Base-by-base conservation (phyloP, 371 early-diverging fungal species). In the Polyrhizophydium stewartii region DNA sequence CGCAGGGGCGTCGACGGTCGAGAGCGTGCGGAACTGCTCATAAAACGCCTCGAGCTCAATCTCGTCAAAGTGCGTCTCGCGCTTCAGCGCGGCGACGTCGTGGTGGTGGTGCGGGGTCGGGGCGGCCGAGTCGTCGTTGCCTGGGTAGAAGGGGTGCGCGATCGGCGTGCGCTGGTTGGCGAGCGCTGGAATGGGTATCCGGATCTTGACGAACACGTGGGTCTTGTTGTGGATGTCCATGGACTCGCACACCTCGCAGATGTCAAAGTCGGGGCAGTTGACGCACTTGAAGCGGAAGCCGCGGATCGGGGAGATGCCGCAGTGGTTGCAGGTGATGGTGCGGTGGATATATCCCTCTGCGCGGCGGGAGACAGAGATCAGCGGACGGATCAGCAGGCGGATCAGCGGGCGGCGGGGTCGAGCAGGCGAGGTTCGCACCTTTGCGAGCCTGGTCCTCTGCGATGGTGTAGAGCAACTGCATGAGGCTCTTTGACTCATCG, bases 101-200 rank as follows among this genome's bases (percentile, higher is more conserved):
- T 62, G 55, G 21, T 41, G 28, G 33, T 32, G 17, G 19, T 21
- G 28, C n/a, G n/a, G n/a, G n/a, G n/a, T n/a, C n/a, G n/a, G n/a
- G 37, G 35, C 58, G 28, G n/a, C 32, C 21, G 31, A 40, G 24
- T 63, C 62, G 13, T 55, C 56, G 27, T 35, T 33, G 32, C 91
- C 90, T 17, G 93, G 93, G 73, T 93, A 96, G 61, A 94, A 85
- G 12, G 82, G 69, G 19, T 85, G 85, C n/a, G 93, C 62, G n/a
- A 93, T 78, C 21, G 92, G 87, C 3, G 80, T 81, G 31, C 91
- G 73, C n/a, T 90, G 85, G 71, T 93, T 93, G 49, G 91, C 89
- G n/a, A 94, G 78, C 22, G 94, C 92, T n/a, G 97, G 95, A 24
- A 94, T 85, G 0, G 97, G 94, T 61, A 97, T 89, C 19, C 91